These are phyloP conservation scores for Biscogniauxia marginata DNA, from an alignment of 2,329 filamentous ascomycete genomes.

Conservation along the genomic window DNA sequence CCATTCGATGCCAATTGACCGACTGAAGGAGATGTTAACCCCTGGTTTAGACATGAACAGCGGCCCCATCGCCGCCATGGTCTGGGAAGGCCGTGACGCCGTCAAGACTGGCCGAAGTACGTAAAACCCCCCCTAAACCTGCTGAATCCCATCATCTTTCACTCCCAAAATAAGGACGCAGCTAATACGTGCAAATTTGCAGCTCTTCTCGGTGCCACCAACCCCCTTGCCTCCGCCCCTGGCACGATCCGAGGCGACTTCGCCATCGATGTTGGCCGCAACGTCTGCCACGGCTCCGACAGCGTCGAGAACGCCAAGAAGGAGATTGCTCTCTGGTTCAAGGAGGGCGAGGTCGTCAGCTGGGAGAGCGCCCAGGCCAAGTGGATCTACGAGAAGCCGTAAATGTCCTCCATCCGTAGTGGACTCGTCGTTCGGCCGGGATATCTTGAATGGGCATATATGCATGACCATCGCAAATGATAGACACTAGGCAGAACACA, in stretches of 20 bases:
- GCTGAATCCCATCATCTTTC: not conserved
- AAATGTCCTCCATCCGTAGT: conserved; percentile 25
- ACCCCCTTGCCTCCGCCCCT: conserved; percentile 89
- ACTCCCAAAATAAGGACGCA: not conserved
- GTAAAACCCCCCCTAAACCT: conserved; percentile 32
- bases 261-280: conserved; percentile 87
- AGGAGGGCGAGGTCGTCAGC: conserved; percentile 76
- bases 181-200: conserved; percentile 12
- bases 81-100: conserved; percentile 98
- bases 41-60: conserved; percentile 80
- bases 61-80: conserved; percentile 97
- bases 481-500: conserved; percentile 7
- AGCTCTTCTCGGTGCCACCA: conserved; percentile 97
- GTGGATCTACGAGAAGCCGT: conserved; percentile 96
- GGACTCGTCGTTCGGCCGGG: not conserved
- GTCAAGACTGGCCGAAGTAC: conserved; percentile 96
- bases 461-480: not conserved
- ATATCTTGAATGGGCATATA: not conserved
- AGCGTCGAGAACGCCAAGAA: conserved; percentile 98
- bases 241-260: conserved; percentile 97
- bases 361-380: conserved; percentile 83
- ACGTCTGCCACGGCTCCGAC: conserved; percentile 99
- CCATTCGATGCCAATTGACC: not conserved
- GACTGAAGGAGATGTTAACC: conserved; percentile 12
- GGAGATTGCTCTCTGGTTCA: conserved; percentile 99